Evolutionary conservation across 768 basidiomycete genomes (phyloP), one percentile per base, ranked within the genome.

Genomic region (Amanita polypyramis): DNA sequence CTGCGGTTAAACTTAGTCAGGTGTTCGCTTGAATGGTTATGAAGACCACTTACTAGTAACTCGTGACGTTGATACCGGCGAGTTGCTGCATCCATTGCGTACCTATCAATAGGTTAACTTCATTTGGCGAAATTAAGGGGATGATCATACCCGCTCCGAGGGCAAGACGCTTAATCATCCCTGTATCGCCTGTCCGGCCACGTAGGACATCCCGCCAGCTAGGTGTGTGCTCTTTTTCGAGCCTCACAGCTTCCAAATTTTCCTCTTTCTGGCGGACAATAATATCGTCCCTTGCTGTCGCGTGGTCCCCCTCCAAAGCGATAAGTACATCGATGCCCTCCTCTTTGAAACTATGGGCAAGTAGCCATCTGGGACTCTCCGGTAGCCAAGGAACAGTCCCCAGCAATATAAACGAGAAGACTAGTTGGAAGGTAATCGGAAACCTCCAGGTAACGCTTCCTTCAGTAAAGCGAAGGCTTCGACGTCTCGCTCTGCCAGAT

Each of bases 41-140:
- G 19, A 23, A 1, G 25, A 27, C 7, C 25, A 53, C 66, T 29
- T 38, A 72, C 72, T 75, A 75, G 58, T 75, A 75, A 53, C 72
- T 73, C 1, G 72, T 75, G 14, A 75, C 73, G 41, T 75, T 75
- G 44, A 75, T 73, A 19, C 72, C 72, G 20, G 68, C 71, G 5
- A 74, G 61, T 51, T 75, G 72, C 50, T 75, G 73, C 73, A 75
- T 75, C 65, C 70, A 71, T 47, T 75, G 72, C 0, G 70, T 72
- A 10, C 71, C 73, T 70, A 41, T 46, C 5, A 38, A 29, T 40
- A 3, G 43, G 38, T 19, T 36, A 7, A 3, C 5, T 23, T 23
- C 19, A n/a, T 29, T 30, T n/a, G 25, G 8, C 17, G 42, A 30
- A 12, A 19, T 17, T 19, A 23, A 32, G 42, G n/a, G 35, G 8